A percentile compares a stretch with the other conserved stretches of the same genome.
These are phyloP conservation scores for Macrolepiota dolichaula DNA, from an alignment of 768 basidiomycete genomes.

Conservation along the genomic window DNA sequence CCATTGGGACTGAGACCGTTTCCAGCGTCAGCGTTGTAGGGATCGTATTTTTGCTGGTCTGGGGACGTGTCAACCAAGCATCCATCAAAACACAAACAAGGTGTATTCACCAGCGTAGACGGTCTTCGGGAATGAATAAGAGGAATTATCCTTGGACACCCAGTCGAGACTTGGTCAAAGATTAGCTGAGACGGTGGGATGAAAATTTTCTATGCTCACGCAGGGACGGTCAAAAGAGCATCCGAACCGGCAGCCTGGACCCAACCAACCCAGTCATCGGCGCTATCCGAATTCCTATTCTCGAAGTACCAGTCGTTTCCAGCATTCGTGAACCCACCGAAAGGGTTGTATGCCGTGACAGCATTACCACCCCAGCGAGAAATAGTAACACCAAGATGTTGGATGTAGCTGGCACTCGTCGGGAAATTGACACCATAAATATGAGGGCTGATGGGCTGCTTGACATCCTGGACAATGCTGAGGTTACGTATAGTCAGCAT, in stretches of 20 bases:
- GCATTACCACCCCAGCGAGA: conserved; percentile 56
- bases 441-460: conserved; percentile 38
- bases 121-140: conserved; percentile 46
- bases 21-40: conserved; percentile 46
- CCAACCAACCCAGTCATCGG: conserved; percentile 48
- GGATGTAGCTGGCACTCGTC: conserved; percentile 39
- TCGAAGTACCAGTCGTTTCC: conserved; percentile 57
- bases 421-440: conserved; percentile 60
- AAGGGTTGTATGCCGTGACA: conserved; percentile 52
- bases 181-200: background rate
- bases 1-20: conserved; percentile 49
- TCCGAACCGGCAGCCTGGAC: conserved; percentile 41
- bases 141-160: conserved; percentile 51
- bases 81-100: background rate
- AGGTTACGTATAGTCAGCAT: background rate
- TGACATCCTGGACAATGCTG: conserved; percentile 34
- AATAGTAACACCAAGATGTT: conserved; percentile 45
- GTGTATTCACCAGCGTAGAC: conserved; percentile 38
- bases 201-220: conserved; percentile 30
- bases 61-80: background rate
- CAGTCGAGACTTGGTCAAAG: conserved; percentile 41
- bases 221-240: conserved; percentile 44
- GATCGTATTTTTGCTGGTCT: conserved; percentile 44
- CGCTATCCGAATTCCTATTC: conserved; percentile 39
- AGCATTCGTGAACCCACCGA: conserved; percentile 49